These are phyloP conservation scores for Penicillium argentinense DNA, from an alignment of 495 filamentous ascomycete species.

Conservation along the genomic window DNA sequence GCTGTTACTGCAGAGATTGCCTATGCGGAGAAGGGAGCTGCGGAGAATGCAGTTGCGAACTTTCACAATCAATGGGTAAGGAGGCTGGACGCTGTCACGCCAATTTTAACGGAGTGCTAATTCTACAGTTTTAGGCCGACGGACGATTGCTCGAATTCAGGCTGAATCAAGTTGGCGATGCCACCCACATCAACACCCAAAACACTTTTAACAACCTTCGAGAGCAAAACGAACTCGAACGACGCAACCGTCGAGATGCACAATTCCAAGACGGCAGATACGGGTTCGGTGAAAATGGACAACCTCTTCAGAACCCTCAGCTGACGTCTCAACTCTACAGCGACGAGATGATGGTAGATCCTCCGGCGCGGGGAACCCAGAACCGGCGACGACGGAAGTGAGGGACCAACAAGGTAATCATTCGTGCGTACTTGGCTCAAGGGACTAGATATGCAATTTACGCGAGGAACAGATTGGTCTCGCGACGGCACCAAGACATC, in stretches of 20 bases:
- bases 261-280: slow-evolving; percentile 59
- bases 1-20: slow-evolving; percentile 84
- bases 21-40: slow-evolving; percentile 73
- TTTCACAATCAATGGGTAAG: slow-evolving; percentile 86
- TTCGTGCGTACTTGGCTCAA: too few species aligned
- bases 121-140: slow-evolving; percentile 61
- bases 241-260: slow-evolving; percentile 45
- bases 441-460: too few species aligned
- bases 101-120: too few species aligned
- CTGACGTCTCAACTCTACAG: slow-evolving; percentile 33
- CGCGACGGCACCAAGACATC: too few species aligned
- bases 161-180: slow-evolving; percentile 53
- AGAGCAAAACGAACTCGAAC: slow-evolving; percentile 48
- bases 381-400: slow-evolving; percentile 20
- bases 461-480: too few species aligned
- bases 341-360: slow-evolving; percentile 47
- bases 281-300: slow-evolving; percentile 51
- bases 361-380: slow-evolving; percentile 25
- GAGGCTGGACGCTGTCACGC: background rate
- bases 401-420: too few species aligned
- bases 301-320: slow-evolving; percentile 19
- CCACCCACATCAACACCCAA: slow-evolving; percentile 20
- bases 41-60: slow-evolving; percentile 75
- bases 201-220: slow-evolving; percentile 44
- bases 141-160: slow-evolving; percentile 79